A percentile compares a stretch with the other conserved stretches of the same genome.
Evolutionary conservation across 306 rosid genomes (phyloP).

Genomic region (Fragaria iinumae): DNA sequence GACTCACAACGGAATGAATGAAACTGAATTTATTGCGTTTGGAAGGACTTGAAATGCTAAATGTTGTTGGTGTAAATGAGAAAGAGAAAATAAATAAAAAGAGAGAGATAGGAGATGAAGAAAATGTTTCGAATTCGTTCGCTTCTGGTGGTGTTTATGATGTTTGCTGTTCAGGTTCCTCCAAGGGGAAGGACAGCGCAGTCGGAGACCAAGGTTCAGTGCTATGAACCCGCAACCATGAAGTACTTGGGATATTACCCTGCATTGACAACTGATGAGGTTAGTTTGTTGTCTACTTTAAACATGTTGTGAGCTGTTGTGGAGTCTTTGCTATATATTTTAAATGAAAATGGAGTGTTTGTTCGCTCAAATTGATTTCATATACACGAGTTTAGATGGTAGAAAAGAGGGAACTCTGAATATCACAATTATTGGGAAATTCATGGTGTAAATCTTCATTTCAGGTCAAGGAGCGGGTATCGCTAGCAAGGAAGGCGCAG

Average conservation of each 20-base stretch:
- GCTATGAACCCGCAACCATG: constrained; percentile 97
- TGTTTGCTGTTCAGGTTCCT: constrained; percentile 60
- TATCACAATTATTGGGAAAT: constrained; percentile 17
- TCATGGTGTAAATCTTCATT: constrained; percentile 21
- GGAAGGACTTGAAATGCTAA: neutral
- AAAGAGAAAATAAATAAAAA: neutral
- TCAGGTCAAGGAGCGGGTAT: constrained; percentile 82
- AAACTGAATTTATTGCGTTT: neutral
- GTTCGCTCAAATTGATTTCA: neutral
- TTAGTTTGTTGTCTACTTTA: constrained; percentile 36
- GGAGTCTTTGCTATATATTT: neutral
- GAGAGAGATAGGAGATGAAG: neutral
- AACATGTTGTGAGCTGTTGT: neutral
- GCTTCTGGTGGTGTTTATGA: too few relatives aligned
- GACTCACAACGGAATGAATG: too few relatives aligned
- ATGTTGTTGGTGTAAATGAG: neutral
- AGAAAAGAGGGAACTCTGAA: constrained; percentile 8
- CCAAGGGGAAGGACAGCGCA: constrained; percentile 78
- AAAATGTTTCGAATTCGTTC: neutral
- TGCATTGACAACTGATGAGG: constrained; percentile 72
- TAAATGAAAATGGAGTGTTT: neutral
- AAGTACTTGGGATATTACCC: constrained; percentile 82
- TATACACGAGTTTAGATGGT: neutral
- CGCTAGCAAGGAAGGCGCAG: constrained; percentile 81
- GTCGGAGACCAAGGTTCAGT: constrained; percentile 65